These are phyloP conservation scores for Piper betle DNA, from an alignment of 164 flowering plant genomes.

Conservation along the genomic window DNA sequence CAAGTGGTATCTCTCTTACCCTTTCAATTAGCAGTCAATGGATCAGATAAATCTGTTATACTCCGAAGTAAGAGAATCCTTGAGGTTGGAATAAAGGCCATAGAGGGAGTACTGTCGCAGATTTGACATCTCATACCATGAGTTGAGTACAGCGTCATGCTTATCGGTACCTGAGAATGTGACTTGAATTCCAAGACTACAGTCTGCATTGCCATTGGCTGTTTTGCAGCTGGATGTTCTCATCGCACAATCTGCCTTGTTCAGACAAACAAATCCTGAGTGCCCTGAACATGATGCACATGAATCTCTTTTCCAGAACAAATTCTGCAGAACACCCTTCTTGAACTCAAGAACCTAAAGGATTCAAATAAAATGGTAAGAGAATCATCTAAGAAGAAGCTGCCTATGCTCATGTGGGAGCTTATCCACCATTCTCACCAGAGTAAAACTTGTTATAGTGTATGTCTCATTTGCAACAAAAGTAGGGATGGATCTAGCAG, in stretches of 20 bases:
- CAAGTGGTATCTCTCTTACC: neutral
- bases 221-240: conserved; percentile 39
- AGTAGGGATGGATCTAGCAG: conserved; percentile 73
- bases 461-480: conserved; percentile 69
- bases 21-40: neutral
- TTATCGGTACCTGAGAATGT: conserved; percentile 98
- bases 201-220: conserved; percentile 60
- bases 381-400: neutral
- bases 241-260: conserved; percentile 82
- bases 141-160: conserved; percentile 57
- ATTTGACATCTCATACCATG: conserved; percentile 87
- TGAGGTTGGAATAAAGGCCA: conserved; percentile 64
- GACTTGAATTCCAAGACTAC: conserved; percentile 85
- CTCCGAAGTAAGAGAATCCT: conserved; percentile 60
- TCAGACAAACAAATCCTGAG: conserved; percentile 59
- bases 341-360: conserved; percentile 72
- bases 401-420: neutral
- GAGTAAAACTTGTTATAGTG: conserved; percentile 83
- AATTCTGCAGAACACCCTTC: conserved; percentile 78
- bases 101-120: conserved; percentile 85
- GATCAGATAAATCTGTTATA: conserved; percentile 39
- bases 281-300: conserved; percentile 62
- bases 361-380: neutral
- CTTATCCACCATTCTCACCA: conserved; percentile 34
- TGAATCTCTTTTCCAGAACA: conserved; percentile 92